Evolutionary conservation across 2,329 filamentous ascomycete species (phyloP).

Genomic region (Talaromyces funiculosus): DNA sequence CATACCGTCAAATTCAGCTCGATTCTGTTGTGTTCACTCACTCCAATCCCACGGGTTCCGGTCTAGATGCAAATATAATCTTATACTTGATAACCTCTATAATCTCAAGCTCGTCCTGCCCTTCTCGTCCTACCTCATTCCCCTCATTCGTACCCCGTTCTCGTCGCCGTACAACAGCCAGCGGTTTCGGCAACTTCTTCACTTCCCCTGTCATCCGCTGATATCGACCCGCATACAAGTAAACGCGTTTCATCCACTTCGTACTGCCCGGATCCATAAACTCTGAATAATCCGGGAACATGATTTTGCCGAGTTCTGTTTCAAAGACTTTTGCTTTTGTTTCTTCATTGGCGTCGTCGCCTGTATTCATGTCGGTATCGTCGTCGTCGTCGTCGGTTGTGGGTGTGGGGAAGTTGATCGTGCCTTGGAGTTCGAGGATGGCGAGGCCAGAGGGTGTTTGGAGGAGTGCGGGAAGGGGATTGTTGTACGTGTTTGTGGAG

Average conservation of each 20-base stretch:
- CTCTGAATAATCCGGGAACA: slow-evolving; percentile 67
- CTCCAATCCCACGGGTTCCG: slow-evolving; percentile 67
- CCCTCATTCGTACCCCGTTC: slow-evolving; percentile 15
- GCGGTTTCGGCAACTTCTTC: slow-evolving; percentile 71
- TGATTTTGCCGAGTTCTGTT: slow-evolving; percentile 63
- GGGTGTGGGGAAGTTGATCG: slow-evolving; percentile 63
- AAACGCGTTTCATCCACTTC: slow-evolving; percentile 84
- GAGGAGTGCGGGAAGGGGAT: slow-evolving; percentile 72
- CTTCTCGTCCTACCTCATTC: slow-evolving; percentile 11
- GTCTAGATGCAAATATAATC: slow-evolving; percentile 74
- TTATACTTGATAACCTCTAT: slow-evolving; percentile 84
- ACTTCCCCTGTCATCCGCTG: slow-evolving; percentile 86
- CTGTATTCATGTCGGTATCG: slow-evolving; percentile 10
- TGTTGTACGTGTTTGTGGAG: slow-evolving; percentile 23
- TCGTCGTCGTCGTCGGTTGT: neutral
- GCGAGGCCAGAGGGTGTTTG: slow-evolving; percentile 86
- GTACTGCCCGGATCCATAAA: slow-evolving; percentile 46
- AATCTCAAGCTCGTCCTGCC: slow-evolving; percentile 53
- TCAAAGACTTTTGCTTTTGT: slow-evolving; percentile 23
- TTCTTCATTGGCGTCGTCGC: slow-evolving; percentile 13
- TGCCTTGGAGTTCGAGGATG: slow-evolving; percentile 86
- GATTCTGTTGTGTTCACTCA: slow-evolving; percentile 23
- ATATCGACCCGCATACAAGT: slow-evolving; percentile 81
- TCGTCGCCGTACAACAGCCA: slow-evolving; percentile 69
- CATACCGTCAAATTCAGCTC: neutral